Evolutionary conservation across 2,329 filamentous ascomycete genomes (phyloP), one percentile per base, ranked within the genome.

Genomic region (Neofusicoccum parvum): DNA sequence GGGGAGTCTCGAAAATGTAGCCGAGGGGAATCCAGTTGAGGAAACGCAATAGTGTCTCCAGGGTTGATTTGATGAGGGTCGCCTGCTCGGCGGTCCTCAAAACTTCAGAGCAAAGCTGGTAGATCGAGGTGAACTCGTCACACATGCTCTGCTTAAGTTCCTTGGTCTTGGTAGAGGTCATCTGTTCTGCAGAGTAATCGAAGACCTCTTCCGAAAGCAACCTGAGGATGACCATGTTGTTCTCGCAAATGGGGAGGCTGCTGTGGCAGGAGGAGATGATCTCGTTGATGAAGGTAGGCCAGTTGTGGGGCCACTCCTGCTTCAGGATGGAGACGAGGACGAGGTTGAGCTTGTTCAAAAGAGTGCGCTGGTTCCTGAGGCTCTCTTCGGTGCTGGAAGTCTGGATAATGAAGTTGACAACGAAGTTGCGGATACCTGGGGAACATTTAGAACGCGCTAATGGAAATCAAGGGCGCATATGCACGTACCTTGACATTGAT

Each of bases 201-300:
- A 99, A 99, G 43, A 99, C 94, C 79, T 99, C 95, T 79, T 99
- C 95, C 6, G 95, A 99, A 51, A 99, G 86, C 72, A 99, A 83
- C 67, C 95, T 90, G 71, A 99, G 87, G 72, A 99, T 98, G 69
- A 92, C 93, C 95, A 99, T 99, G 85, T 99, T 99, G 84, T 99
- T 99, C 82, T 99, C 95, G 86, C 96, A 99, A 73, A 99, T 96
- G 43, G 94, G 95, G 63, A 99, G 84, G 80, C 91, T 97, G 71
- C 92, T 94, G 78, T 96, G 94, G 81, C 94, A 98, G 65, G 95
- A 94, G 23, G 92, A 91, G 73, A 99, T 93, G 80, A 99, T 99
- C 83, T 99, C 95, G 84, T 98, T 98, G 86, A 99, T 98, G 80
- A 99, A 99, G 20, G 93, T 97, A 11, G 96, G 95, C 95, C 96